These are phyloP conservation scores for Jatropha multifida DNA, from an alignment of 441 rosid genomes.

Conservation along the genomic window DNA sequence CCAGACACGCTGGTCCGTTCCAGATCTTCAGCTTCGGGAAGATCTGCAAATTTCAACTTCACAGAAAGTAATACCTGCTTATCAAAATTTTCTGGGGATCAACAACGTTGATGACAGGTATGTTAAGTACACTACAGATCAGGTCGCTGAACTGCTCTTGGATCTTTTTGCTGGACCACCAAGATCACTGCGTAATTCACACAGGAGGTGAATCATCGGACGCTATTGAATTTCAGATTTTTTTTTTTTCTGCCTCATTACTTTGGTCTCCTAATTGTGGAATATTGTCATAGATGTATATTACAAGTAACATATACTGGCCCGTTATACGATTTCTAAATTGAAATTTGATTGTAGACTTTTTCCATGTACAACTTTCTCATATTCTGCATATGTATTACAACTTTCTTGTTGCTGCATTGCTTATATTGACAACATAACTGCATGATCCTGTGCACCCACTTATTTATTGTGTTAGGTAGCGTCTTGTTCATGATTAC, in stretches of 20 bases:
- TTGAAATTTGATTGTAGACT: conserved; percentile 17
- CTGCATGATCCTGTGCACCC: not conserved
- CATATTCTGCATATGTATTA: no score
- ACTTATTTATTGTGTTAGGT: not conserved
- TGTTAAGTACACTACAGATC: conserved; percentile 56
- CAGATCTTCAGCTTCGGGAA: conserved; percentile 70
- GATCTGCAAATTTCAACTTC: conserved; percentile 67
- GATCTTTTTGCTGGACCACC: conserved; percentile 66
- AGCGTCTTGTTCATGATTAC: not conserved
- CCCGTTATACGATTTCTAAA: conserved; percentile 2
- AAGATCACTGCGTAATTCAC: conserved; percentile 44
- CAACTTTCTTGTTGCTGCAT: no score
- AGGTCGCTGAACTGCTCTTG: conserved; percentile 51
- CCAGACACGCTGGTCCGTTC: conserved; percentile 67
- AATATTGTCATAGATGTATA: conserved; percentile 4
- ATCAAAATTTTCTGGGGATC: conserved; percentile 56
- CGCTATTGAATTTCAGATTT: not conserved
- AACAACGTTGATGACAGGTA: conserved; percentile 51
- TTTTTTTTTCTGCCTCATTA: not conserved
- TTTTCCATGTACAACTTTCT: conserved; percentile 10
- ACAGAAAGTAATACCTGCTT: conserved; percentile 64
- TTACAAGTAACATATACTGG: not conserved
- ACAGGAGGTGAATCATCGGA: conserved; percentile 39
- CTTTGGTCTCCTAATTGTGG: not conserved
- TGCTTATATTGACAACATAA: not conserved